phyloP scores from a whole-genome alignment of 495 filamentous ascomycete species.

The Echria macrotheca region DNA sequence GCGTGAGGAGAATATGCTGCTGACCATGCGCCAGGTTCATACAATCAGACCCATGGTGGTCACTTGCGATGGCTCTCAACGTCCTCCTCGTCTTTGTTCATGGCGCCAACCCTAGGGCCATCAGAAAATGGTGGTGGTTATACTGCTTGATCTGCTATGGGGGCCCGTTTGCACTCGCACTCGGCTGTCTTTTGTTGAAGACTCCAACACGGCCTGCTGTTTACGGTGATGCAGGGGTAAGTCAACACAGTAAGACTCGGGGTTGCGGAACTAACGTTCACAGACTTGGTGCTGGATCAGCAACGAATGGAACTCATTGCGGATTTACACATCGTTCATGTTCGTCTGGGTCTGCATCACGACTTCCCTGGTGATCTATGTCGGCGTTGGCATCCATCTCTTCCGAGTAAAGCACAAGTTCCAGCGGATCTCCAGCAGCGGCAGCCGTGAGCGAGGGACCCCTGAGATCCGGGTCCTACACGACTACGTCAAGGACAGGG shows the following conservation, averaged over 20 bases:
- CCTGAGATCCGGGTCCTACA: no score
- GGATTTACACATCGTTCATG: conserved; percentile 69
- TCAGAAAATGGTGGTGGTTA: conserved; percentile 61
- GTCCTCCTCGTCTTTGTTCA: conserved; percentile 79
- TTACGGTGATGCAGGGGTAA: conserved; percentile 68
- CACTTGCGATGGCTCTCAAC: conserved; percentile 76
- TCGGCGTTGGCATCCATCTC: conserved; percentile 56
- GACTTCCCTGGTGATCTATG: conserved; percentile 61
- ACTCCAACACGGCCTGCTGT: conserved; percentile 39
- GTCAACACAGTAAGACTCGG: no score
- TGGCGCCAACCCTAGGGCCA: conserved; percentile 56
- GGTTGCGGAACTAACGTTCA: no score
- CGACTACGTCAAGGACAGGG: no score
- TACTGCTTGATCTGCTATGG: conserved; percentile 73
- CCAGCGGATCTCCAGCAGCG: no score
- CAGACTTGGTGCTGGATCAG: conserved; percentile 80
- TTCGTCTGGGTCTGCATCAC: conserved; percentile 68
- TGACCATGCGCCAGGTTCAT: conserved; percentile 40
- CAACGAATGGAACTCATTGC: conserved; percentile 56
- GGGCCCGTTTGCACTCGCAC: conserved; percentile 59
- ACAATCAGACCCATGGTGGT: conserved; percentile 53
- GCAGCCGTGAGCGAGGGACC: no score
- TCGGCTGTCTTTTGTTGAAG: conserved; percentile 57
- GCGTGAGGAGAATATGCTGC: background rate
- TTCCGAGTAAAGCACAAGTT: no score